Evolutionary conservation across 2,329 filamentous ascomycete species (phyloP).

Genomic region (Albifimbria verrucaria): DNA sequence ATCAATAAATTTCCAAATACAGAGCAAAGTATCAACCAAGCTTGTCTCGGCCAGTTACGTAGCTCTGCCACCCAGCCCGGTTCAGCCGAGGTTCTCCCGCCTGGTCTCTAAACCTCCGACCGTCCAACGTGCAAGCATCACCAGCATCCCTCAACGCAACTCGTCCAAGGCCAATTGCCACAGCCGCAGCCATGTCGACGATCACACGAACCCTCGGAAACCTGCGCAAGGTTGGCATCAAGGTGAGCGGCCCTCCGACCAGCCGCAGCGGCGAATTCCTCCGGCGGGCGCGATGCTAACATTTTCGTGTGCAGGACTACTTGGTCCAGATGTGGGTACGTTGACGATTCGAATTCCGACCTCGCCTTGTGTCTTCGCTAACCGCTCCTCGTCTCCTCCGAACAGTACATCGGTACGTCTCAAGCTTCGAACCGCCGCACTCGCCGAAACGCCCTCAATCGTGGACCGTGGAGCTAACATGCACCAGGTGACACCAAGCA

Average conservation of each 20-base stretch:
- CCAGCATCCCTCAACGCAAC: slow-evolving; percentile 1
- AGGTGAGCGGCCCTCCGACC: slow-evolving; percentile 62
- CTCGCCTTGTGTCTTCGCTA: slow-evolving; percentile 17
- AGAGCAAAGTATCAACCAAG: too few species aligned
- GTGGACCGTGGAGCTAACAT: background rate
- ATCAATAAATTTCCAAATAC: too few species aligned
- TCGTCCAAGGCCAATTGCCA: slow-evolving; percentile 22
- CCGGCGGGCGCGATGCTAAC: slow-evolving; percentile 12
- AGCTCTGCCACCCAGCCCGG: background rate
- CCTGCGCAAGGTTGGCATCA: slow-evolving; percentile 81
- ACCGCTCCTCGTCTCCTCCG: slow-evolving; percentile 12
- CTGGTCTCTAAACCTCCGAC: slow-evolving; percentile 8
- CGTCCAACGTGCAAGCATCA: slow-evolving; percentile 5
- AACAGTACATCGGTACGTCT: slow-evolving; percentile 54
- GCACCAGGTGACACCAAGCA: slow-evolving; percentile 90
- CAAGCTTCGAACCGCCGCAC: background rate
- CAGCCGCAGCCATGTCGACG: slow-evolving; percentile 74
- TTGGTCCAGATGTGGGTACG: slow-evolving; percentile 90
- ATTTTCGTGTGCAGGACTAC: slow-evolving; percentile 65
- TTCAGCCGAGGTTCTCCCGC: slow-evolving; percentile 28
- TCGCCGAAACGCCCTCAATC: slow-evolving; percentile 8
- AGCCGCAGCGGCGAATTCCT: background rate
- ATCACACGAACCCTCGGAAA: slow-evolving; percentile 82
- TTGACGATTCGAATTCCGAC: slow-evolving; percentile 24
- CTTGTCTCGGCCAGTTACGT: too few species aligned